phyloP scores from a whole-genome alignment of 768 basidiomycete species.

The Thelephora ganbajun region DNA sequence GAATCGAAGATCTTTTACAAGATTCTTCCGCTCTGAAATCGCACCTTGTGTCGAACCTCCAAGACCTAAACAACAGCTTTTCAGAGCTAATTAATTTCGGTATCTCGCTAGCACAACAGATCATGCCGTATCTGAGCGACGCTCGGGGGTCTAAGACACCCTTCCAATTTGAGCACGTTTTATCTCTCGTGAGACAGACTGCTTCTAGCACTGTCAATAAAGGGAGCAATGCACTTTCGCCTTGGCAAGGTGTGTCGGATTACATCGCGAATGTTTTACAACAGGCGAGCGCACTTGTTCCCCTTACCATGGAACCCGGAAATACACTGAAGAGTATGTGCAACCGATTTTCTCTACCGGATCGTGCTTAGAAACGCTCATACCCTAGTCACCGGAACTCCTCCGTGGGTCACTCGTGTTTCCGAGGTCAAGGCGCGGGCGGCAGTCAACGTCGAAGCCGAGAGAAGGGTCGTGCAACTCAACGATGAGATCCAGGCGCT shows the following conservation, averaged over 20 bases:
- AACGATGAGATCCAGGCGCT: slow-evolving; percentile 87
- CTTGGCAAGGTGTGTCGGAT: slow-evolving; percentile 68
- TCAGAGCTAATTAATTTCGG: slow-evolving; percentile 84
- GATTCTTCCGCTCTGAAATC: slow-evolving; percentile 61
- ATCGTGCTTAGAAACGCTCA: slow-evolving; percentile 1
- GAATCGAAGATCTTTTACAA: slow-evolving; percentile 67
- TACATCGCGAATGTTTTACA: slow-evolving; percentile 57
- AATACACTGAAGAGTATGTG: slow-evolving; percentile 64
- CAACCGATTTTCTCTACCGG: slow-evolving; percentile 1
- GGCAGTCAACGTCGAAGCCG: slow-evolving; percentile 84
- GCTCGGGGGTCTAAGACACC: slow-evolving; percentile 64
- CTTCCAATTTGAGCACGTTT: slow-evolving; percentile 60
- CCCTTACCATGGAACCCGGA: slow-evolving; percentile 59
- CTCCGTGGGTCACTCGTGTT: slow-evolving; percentile 80
- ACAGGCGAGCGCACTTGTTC: slow-evolving; percentile 58
- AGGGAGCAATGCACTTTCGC: slow-evolving; percentile 47
- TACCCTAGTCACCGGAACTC: slow-evolving; percentile 45
- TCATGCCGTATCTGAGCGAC: slow-evolving; percentile 76
- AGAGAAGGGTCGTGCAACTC: slow-evolving; percentile 71
- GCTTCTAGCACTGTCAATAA: slow-evolving; percentile 60
- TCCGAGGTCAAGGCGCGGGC: slow-evolving; percentile 71
- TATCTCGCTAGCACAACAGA: slow-evolving; percentile 86
- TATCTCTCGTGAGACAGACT: slow-evolving; percentile 60
- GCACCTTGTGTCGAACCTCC: slow-evolving; percentile 58
- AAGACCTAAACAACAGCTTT: slow-evolving; percentile 54